These are phyloP conservation scores for Pugionium cornutum DNA, from an alignment of 345 rosid genomes.

Conservation along the genomic window DNA sequence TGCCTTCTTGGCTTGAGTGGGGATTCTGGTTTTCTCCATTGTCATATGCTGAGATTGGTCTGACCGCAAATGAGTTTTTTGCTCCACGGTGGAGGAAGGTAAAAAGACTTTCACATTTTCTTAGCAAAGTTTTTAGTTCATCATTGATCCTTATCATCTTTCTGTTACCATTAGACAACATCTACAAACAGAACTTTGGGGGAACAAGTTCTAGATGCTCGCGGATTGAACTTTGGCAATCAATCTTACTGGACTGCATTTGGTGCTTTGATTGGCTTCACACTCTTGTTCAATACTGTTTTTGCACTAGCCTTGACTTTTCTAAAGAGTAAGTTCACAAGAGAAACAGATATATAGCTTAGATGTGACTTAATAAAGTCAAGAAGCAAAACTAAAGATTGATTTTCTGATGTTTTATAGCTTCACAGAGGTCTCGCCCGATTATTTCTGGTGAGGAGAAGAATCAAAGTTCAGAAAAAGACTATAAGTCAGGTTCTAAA, in stretches of 20 bases:
- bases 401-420: conserved; percentile 1
- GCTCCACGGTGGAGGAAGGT: conserved; percentile 73
- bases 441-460: conserved; percentile 28
- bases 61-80: conserved; percentile 62
- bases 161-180: conserved; percentile 4
- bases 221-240: conserved; percentile 55
- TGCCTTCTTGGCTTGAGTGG: conserved; percentile 69
- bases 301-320: conserved; percentile 52
- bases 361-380: conserved; percentile 11
- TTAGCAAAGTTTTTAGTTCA: conserved; percentile 3
- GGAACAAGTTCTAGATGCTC: conserved; percentile 48
- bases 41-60: conserved; percentile 65
- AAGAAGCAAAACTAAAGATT: background rate
- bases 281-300: conserved; percentile 53
- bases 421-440: conserved; percentile 27
- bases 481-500: background rate
- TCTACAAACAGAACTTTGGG: conserved; percentile 44
- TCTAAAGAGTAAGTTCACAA: conserved; percentile 50
- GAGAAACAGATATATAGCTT: background rate
- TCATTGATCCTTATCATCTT: background rate
- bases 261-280: conserved; percentile 54
- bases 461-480: background rate
- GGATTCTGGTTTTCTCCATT: conserved; percentile 74
- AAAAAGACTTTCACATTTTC: conserved; percentile 1
- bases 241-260: conserved; percentile 55